These are phyloP conservation scores for Venturia carpophila DNA, from an alignment of 2,329 filamentous ascomycete species.

Conservation along the genomic window DNA sequence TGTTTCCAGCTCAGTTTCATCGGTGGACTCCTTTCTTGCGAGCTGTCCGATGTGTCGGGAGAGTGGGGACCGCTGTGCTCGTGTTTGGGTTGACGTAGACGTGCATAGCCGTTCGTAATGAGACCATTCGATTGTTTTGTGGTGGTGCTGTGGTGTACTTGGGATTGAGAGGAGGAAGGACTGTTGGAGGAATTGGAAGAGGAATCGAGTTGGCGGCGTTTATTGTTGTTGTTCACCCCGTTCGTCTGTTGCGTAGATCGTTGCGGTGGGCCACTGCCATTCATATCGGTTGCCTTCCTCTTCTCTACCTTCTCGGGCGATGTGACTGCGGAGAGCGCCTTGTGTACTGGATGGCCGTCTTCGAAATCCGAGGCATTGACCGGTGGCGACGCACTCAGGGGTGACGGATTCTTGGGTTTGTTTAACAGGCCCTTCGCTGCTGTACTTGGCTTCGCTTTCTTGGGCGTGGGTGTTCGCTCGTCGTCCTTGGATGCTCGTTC, in stretches of 20 bases:
- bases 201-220: slow-evolving; percentile 11
- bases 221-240: slow-evolving; percentile 5
- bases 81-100: not conserved
- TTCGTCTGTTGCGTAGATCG: slow-evolving; percentile 1
- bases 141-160: not conserved
- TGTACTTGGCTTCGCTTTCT: slow-evolving; percentile 28
- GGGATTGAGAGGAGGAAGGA: not conserved
- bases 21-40: slow-evolving; percentile 20
- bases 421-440: slow-evolving; percentile 30
- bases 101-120: slow-evolving; percentile 5
- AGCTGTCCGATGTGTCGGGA: not conserved
- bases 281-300: slow-evolving; percentile 10
- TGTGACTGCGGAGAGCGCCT: slow-evolving; percentile 29
- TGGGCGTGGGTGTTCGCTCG: slow-evolving; percentile 20
- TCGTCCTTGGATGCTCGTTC: slow-evolving; percentile 18
- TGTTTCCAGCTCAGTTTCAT: slow-evolving; percentile 36
- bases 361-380: slow-evolving; percentile 53
- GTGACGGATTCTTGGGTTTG: slow-evolving; percentile 54
- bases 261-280: not conserved
- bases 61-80: not conserved
- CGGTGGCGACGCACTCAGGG: slow-evolving; percentile 53
- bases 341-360: slow-evolving; percentile 36
- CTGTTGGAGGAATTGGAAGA: not conserved
- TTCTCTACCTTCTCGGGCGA: slow-evolving; percentile 23
- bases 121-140: not conserved